These are phyloP conservation scores for Boletellus emodensis DNA, from an alignment of 768 basidiomycete species.

Conservation along the genomic window DNA sequence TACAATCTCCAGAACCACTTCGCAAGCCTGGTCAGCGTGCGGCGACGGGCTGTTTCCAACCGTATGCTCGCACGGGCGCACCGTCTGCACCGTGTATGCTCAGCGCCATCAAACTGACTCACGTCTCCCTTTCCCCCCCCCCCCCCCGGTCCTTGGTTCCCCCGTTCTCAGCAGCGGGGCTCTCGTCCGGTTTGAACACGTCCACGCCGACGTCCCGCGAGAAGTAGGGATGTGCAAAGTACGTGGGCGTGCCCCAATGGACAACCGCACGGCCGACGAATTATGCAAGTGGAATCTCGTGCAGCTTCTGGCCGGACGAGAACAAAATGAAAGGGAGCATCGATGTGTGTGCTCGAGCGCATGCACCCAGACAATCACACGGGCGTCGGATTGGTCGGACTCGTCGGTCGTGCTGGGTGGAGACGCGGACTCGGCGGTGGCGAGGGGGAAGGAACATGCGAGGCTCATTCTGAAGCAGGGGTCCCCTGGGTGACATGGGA, in stretches of 20 bases:
- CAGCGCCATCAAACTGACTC: slow-evolving; percentile 57
- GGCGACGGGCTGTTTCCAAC: slow-evolving; percentile 33
- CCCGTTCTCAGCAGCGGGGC: slow-evolving; percentile 20
- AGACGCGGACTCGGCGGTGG: not conserved
- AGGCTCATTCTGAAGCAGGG: slow-evolving; percentile 19
- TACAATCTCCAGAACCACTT: too few species aligned
- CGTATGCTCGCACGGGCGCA: slow-evolving; percentile 69
- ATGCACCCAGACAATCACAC: slow-evolving; percentile 22
- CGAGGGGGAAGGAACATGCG: slow-evolving; percentile 17
- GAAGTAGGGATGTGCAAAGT: slow-evolving; percentile 66
- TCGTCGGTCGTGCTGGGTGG: slow-evolving; percentile 15
- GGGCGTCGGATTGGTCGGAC: not conserved
- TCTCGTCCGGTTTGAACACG: slow-evolving; percentile 65
- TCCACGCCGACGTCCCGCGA: slow-evolving; percentile 56
- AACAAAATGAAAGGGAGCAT: slow-evolving; percentile 75
- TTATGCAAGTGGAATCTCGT: slow-evolving; percentile 50
- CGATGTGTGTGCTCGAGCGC: slow-evolving; percentile 64
- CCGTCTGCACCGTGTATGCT: slow-evolving; percentile 59
- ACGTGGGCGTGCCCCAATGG: slow-evolving; percentile 46
- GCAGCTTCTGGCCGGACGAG: slow-evolving; percentile 50
- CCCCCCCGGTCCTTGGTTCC: slow-evolving; percentile 33
- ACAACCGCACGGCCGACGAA: slow-evolving; percentile 55
- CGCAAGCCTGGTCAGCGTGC: not conserved
- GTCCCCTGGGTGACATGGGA: slow-evolving; percentile 29
- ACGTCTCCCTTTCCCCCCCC: slow-evolving; percentile 34